Evolutionary conservation across 2,329 filamentous ascomycete species (phyloP).

Genomic region (Colletotrichum orbiculare): DNA sequence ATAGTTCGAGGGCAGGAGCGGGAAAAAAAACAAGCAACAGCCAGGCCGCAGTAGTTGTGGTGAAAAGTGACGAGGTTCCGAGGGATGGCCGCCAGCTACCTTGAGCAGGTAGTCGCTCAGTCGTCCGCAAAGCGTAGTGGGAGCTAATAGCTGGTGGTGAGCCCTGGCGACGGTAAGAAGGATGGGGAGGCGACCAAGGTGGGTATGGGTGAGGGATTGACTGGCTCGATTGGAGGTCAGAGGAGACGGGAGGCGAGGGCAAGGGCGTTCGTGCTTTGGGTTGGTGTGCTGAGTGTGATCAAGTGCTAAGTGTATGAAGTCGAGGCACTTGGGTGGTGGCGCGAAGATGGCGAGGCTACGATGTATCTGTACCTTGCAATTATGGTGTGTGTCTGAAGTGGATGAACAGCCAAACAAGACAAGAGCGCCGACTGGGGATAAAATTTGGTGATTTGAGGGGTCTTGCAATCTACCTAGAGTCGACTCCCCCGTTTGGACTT

Average conservation of each 20-base stretch:
- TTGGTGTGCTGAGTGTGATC: no score
- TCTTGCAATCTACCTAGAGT: conserved; percentile 7
- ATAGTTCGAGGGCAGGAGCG: not conserved
- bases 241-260: not conserved
- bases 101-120: not conserved
- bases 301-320: no score
- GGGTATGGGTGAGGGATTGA: conserved; percentile 3
- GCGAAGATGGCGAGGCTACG: no score
- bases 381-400: not conserved
- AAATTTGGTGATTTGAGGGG: conserved; percentile 21
- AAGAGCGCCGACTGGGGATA: not conserved
- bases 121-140: conserved; percentile 22
- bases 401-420: conserved; percentile 17
- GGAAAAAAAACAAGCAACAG: conserved; percentile 13
- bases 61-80: conserved; percentile 36
- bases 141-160: conserved; percentile 10
- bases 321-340: no score
- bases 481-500: conserved; percentile 7
- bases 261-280: no score
- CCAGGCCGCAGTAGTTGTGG: conserved; percentile 23
- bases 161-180: conserved; percentile 9
- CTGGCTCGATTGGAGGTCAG: not conserved
- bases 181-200: conserved; percentile 28
- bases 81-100: conserved; percentile 23
- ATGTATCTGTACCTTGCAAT: no score